These are phyloP conservation scores for Melampsora allii-populina DNA, from an alignment of 1,284 basidiomycete genomes.

Conservation along the genomic window DNA sequence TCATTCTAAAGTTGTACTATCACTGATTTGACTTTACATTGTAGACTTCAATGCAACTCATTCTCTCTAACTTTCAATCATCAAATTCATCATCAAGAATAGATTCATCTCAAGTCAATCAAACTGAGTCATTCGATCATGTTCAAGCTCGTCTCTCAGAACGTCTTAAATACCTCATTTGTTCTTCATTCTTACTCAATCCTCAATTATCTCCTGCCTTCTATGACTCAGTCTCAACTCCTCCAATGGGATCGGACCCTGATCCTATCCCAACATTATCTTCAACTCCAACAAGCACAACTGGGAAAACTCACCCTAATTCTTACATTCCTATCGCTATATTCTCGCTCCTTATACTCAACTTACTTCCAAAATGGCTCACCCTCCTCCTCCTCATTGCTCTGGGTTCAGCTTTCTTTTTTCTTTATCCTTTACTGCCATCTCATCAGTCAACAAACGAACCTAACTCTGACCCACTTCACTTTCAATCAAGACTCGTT, in stretches of 20 bases:
- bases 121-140: neutral
- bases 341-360: neutral
- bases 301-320: neutral
- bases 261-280: neutral
- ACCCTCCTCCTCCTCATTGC: constrained; percentile 12
- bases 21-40: neutral
- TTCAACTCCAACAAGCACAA: neutral
- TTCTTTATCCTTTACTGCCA: neutral
- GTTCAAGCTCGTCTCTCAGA: constrained; percentile 13
- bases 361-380: neutral
- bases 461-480: neutral
- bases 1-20: neutral
- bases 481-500: constrained; percentile 12
- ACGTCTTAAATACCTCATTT: constrained; percentile 35
- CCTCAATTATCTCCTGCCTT: constrained; percentile 6
- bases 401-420: neutral
- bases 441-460: neutral
- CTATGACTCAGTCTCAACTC: constrained; percentile 14
- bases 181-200: constrained; percentile 39
- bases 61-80: neutral
- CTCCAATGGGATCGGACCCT: neutral
- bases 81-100: neutral
- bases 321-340: neutral
- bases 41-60: neutral
- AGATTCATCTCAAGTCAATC: neutral